Percentiles rank a stretch among this genome's conserved stretches.
These are phyloP conservation scores for Bipolaris gigantea DNA, from an alignment of 2,329 filamentous ascomycete species.

Conservation along the genomic window DNA sequence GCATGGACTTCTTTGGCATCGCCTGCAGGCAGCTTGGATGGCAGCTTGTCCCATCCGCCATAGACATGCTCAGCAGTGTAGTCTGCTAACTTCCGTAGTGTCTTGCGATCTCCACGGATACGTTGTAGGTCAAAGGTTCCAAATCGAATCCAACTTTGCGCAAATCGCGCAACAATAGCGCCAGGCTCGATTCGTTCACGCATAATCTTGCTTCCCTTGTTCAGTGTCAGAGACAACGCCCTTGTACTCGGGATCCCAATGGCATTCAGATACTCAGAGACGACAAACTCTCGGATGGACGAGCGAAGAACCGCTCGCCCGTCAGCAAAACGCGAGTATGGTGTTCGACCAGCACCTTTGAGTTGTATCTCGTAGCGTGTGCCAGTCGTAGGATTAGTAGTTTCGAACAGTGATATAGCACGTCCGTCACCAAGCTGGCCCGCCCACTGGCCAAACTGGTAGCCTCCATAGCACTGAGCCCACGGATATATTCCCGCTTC, in stretches of 20 bases:
- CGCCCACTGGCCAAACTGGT: constrained; percentile 77
- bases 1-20: constrained; percentile 55
- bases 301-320: constrained; percentile 91
- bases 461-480: constrained; percentile 96
- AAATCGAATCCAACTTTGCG: constrained; percentile 86
- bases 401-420: constrained; percentile 92
- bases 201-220: constrained; percentile 60
- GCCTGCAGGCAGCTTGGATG: constrained; percentile 56
- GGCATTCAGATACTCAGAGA: constrained; percentile 85
- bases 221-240: constrained; percentile 81
- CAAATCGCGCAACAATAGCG: constrained; percentile 89
- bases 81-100: constrained; percentile 73
- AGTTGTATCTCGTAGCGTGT: constrained; percentile 86
- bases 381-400: constrained; percentile 72
- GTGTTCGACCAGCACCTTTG: constrained; percentile 90
- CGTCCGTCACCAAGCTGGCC: constrained; percentile 93
- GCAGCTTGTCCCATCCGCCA: constrained; percentile 82
- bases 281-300: constrained; percentile 91
- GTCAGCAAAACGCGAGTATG: constrained; percentile 95
- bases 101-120: constrained; percentile 73
- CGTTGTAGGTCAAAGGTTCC: constrained; percentile 96
- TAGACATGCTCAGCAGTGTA: constrained; percentile 89
- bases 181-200: constrained; percentile 85
- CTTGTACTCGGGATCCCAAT: constrained; percentile 84
- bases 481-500: constrained; percentile 78